Evolutionary conservation across 225 moss, liverwort and hornwort species (phyloP).

Genomic region (Bryoerythrophyllum caledonicum): DNA sequence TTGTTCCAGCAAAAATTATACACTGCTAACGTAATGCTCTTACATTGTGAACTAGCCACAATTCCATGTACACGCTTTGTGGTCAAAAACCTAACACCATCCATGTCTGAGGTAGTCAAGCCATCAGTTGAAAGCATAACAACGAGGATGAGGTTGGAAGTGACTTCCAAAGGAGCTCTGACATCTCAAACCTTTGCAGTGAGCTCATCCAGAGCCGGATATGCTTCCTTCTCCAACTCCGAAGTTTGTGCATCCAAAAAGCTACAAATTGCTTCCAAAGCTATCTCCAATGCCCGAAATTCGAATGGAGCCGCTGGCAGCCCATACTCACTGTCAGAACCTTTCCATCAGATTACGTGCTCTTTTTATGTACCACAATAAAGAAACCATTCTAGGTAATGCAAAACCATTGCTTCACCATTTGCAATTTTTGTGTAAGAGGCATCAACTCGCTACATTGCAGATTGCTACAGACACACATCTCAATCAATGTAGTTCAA

Average conservation of each 20-base stretch:
- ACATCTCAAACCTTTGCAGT: conserved; percentile 70
- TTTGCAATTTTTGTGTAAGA: background rate
- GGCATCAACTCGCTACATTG: background rate
- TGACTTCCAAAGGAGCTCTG: background rate
- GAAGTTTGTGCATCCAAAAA: conserved; percentile 93
- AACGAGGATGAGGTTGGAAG: conserved; percentile 3
- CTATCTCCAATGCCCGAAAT: conserved; percentile 97
- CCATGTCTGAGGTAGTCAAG: conserved; percentile 18
- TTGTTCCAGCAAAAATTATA: too few species aligned
- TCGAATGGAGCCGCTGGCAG: conserved; percentile 88
- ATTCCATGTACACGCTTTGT: background rate
- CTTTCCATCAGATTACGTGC: background rate
- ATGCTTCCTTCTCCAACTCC: conserved; percentile 83
- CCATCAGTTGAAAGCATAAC: background rate
- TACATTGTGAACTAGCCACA: background rate
- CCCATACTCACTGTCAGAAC: conserved; percentile 21
- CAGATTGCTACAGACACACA: too few species aligned
- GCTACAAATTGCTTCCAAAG: conserved; percentile 98
- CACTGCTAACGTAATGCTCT: too few species aligned
- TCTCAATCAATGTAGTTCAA: too few species aligned
- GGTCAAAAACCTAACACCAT: background rate
- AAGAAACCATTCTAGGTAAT: background rate
- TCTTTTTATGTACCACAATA: background rate
- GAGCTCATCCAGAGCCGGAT: conserved; percentile 96
- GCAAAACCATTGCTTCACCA: background rate